Conservation (phyloP, 108 stramenopile genomes). For the Parmales sp. region DNA sequence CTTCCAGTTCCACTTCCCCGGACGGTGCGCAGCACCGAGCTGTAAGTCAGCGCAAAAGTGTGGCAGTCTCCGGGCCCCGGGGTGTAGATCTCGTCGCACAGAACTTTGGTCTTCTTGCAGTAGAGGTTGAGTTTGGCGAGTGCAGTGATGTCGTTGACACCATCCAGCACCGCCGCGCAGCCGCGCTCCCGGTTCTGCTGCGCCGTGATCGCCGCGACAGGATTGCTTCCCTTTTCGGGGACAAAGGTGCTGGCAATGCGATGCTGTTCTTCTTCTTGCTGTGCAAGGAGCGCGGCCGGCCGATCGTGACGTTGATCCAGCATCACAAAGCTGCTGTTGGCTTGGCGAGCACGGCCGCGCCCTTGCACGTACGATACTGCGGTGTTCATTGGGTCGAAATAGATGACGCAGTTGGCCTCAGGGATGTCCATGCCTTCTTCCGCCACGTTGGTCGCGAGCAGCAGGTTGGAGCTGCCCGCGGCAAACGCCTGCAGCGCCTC, state of each 20-base stretch:
- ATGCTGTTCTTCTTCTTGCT: constrained; percentile 14
- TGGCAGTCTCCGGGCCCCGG: neutral
- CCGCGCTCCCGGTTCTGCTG: constrained; percentile 9
- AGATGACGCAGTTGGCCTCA: constrained; percentile 12
- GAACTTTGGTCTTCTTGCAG: constrained; percentile 15
- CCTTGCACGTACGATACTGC: constrained; percentile 7
- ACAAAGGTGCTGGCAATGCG: constrained; percentile 9
- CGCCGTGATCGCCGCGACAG: neutral
- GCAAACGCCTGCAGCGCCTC: neutral
- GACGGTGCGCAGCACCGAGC: neutral
- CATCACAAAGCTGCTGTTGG: constrained; percentile 14
- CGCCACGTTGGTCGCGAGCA: constrained; percentile 7
- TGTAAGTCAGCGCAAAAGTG: neutral
- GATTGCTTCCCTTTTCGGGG: neutral
- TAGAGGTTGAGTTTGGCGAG: constrained; percentile 2
- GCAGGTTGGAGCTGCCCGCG: constrained; percentile 9
- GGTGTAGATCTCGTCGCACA: neutral
- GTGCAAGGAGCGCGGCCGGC: constrained; percentile 9
- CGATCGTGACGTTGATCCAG: constrained; percentile 2
- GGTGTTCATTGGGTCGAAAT: constrained; percentile 10
- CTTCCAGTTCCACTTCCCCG: neutral
- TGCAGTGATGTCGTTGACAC: neutral
- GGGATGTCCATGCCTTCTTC: constrained; percentile 17
- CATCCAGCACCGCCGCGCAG: neutral
- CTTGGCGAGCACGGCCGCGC: constrained; percentile 9